phyloP scores from a whole-genome alignment of 768 basidiomycete genomes.

The Leccinum rimulosum region DNA sequence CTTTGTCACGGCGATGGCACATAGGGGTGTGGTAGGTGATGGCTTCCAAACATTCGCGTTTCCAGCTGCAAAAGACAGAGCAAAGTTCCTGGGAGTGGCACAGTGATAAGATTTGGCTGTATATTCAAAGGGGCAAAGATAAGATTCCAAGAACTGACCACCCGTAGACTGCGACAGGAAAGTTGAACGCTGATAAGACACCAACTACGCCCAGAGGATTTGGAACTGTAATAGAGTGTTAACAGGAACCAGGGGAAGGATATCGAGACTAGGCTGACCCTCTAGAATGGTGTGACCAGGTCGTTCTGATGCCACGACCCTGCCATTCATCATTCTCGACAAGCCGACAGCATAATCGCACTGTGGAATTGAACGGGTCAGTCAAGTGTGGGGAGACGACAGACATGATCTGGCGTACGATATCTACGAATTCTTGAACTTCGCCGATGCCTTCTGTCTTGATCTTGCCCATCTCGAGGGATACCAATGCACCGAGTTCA shows the following conservation, averaged over 20 bases:
- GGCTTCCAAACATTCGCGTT: conserved; percentile 98
- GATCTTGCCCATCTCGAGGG: conserved; percentile 92
- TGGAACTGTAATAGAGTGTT: conserved; percentile 55
- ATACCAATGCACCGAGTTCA: conserved; percentile 77
- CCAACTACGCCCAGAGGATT: conserved; percentile 80
- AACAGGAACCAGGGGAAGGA: not conserved
- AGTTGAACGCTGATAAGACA: conserved; percentile 93
- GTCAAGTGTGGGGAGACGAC: not conserved
- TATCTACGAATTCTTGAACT: conserved; percentile 93
- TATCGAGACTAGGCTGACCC: conserved; percentile 41
- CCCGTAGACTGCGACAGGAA: conserved; percentile 91
- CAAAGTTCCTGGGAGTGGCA: conserved; percentile 67
- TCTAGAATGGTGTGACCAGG: conserved; percentile 90
- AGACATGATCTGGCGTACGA: conserved; percentile 51
- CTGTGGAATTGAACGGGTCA: conserved; percentile 38
- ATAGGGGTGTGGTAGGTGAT: conserved; percentile 83
- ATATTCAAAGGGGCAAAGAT: conserved; percentile 1
- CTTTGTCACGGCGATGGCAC: conserved; percentile 86
- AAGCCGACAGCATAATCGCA: conserved; percentile 94
- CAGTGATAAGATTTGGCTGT: conserved; percentile 10
- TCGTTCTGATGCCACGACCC: conserved; percentile 83
- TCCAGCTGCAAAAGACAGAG: conserved; percentile 83
- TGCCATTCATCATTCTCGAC: conserved; percentile 92
- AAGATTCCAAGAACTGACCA: conserved; percentile 49
- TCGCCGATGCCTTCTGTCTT: conserved; percentile 87